These are phyloP conservation scores for Alloascoidea africana DNA, from an alignment of 805 yeast genomes.

Conservation along the genomic window DNA sequence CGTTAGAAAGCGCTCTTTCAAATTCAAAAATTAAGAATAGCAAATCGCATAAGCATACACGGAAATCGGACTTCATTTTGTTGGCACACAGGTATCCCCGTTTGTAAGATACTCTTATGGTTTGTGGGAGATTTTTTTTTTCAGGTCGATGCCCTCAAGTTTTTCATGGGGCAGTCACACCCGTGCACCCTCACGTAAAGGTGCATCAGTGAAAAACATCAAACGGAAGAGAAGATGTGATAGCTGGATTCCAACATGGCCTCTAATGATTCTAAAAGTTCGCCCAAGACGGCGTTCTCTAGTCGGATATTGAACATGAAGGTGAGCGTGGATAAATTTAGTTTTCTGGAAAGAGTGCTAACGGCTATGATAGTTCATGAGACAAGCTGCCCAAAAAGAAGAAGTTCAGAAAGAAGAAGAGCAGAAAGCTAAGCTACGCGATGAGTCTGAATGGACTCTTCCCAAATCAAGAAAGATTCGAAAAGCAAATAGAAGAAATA, in stretches of 20 bases:
- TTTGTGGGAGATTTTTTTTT: too few species aligned
- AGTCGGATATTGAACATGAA: conserved; percentile 77
- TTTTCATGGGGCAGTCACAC: not conserved
- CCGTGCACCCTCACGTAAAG: not conserved
- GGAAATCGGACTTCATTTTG: conserved; percentile 73
- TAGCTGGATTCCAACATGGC: conserved; percentile 2
- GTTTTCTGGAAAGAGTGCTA: conserved; percentile 16
- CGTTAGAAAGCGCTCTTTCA: conserved; percentile 8
- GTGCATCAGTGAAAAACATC: not conserved
- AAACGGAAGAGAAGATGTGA: not conserved
- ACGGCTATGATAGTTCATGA: conserved; percentile 15
- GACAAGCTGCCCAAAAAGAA: conserved; percentile 14
- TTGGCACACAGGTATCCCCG: not conserved
- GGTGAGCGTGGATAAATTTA: conserved; percentile 28
- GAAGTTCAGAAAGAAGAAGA: conserved; percentile 16
- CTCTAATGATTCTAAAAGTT: conserved; percentile 6
- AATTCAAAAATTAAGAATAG: not conserved
- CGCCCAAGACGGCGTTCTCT: conserved; percentile 27
- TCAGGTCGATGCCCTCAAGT: not conserved
- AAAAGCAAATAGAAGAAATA: not conserved
- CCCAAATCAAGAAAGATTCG: not conserved
- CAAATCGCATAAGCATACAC: conserved; percentile 8
- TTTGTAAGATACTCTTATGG: too few species aligned
- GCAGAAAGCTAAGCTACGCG: conserved; percentile 11
- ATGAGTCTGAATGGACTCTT: conserved; percentile 12